Evolutionary conservation across 805 yeast species (phyloP), one percentile per base, ranked within the genome.

Genomic region (Suhomyces vadensis): DNA sequence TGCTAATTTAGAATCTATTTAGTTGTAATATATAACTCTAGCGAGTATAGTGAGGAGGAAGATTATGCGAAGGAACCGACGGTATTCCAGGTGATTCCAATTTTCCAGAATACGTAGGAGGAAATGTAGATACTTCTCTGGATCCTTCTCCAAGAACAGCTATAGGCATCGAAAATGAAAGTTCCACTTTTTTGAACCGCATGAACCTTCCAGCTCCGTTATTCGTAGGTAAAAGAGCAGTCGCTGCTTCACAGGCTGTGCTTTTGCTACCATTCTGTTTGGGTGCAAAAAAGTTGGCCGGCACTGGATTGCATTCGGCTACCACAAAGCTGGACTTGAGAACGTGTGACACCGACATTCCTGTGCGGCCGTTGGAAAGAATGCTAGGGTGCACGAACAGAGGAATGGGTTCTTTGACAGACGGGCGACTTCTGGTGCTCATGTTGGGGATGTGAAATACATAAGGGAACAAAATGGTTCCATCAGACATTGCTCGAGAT

Each of bases 141-240:
- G 57, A 44, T 26, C 43, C 48, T 8, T 42, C 35, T 19, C 46
- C 37, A 22, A 53, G 41, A 13, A 53, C 35, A 5, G 36, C 26
- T 16, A 53, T 41, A 8, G 57, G 52, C 8, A 48, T 23, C 13
- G 54, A 29, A 33, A 49, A 49, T 4, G 55, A 47, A 14, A 53
- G 40, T 21, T 53, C 55, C 4, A 47, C 49, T 35, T 36, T 47
- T 22, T 47, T 44, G 22, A 22, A 51, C 10, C n/a, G n/a, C n/a
- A n/a, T n/a, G n/a, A n/a, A n/a, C n/a, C n/a, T n/a, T n/a, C n/a
- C n/a, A n/a, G n/a, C n/a, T n/a, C n/a, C n/a, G n/a, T n/a, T n/a
- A n/a, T n/a, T n/a, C n/a, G n/a, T n/a, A n/a, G n/a, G n/a, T n/a
- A n/a, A n/a, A n/a, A n/a, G n/a, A n/a, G n/a, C n/a, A n/a, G n/a